phyloP scores from a whole-genome alignment of 2,329 filamentous ascomycete species.

The Neurospora crassa region DNA sequence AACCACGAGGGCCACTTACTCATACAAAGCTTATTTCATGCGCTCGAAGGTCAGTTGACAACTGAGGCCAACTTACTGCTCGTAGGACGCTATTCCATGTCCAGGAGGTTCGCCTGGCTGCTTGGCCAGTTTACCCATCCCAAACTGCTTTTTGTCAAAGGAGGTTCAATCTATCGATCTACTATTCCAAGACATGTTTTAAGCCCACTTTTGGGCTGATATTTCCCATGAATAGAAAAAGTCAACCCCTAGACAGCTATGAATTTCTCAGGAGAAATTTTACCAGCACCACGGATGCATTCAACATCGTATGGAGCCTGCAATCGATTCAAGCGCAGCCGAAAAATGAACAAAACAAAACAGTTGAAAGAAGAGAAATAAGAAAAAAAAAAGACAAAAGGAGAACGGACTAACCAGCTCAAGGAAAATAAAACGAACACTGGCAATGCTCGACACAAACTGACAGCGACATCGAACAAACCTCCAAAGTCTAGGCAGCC shows the following conservation, averaged over 20 bases:
- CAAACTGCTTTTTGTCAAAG: neutral
- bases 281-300: neutral
- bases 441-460: neutral
- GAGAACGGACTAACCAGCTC: neutral
- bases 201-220: neutral
- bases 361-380: neutral
- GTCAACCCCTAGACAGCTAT: neutral
- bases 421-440: neutral
- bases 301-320: neutral
- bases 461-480: neutral
- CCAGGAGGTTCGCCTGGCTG: neutral
- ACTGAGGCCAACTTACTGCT: neutral
- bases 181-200: neutral
- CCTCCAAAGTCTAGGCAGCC: slow-evolving; percentile 20
- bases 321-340: neutral
- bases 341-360: neutral
- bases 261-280: neutral
- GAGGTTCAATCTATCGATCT: neutral
- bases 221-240: neutral
- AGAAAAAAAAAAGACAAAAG: neutral
- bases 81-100: neutral
- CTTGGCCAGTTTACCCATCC: neutral
- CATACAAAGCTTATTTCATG: neutral
- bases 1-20: neutral
- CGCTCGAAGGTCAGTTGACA: neutral